These are phyloP conservation scores for Mycena filopes DNA, from an alignment of 768 basidiomycete species.

Conservation along the genomic window DNA sequence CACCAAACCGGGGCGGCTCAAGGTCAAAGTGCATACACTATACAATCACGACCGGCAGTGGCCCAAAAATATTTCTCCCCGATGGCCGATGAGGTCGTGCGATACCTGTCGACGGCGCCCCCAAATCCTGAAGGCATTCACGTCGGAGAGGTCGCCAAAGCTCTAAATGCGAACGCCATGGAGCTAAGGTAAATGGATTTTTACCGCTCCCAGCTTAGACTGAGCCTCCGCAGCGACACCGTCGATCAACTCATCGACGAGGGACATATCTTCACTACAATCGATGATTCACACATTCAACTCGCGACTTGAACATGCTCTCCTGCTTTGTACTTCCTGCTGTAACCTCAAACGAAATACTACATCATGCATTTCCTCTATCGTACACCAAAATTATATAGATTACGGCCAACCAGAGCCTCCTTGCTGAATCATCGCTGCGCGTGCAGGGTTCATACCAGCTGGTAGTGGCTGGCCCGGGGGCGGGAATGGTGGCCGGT, in stretches of 20 bases:
- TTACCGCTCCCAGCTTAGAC: neutral
- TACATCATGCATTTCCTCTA: conserved; percentile 18
- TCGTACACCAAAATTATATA: conserved; percentile 25
- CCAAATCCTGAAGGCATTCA: conserved; percentile 73
- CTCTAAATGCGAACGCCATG: conserved; percentile 66
- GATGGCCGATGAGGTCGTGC: conserved; percentile 44
- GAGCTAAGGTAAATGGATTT: conserved; percentile 66
- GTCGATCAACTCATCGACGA: conserved; percentile 84
- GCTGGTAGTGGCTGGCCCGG: conserved; percentile 59
- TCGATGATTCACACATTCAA: conserved; percentile 83
- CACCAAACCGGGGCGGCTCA: conserved; percentile 8
- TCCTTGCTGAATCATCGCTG: conserved; percentile 69
- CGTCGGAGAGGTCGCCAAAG: conserved; percentile 76
- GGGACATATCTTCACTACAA: conserved; percentile 82
- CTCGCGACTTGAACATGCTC: conserved; percentile 52
- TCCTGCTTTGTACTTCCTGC: conserved; percentile 13
- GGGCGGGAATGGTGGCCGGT: conserved; percentile 53
- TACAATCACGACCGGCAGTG: conserved; percentile 35
- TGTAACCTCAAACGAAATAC: conserved; percentile 24
- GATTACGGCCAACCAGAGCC: conserved; percentile 45
- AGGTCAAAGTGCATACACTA: conserved; percentile 45
- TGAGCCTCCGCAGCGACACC: conserved; percentile 61
- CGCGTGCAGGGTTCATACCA: conserved; percentile 74
- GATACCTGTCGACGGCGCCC: conserved; percentile 57
- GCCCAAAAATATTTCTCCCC: conserved; percentile 34